Conservation (phyloP, 139 green algal genomes). For the Mesotaenium endlicherianum region DNA sequence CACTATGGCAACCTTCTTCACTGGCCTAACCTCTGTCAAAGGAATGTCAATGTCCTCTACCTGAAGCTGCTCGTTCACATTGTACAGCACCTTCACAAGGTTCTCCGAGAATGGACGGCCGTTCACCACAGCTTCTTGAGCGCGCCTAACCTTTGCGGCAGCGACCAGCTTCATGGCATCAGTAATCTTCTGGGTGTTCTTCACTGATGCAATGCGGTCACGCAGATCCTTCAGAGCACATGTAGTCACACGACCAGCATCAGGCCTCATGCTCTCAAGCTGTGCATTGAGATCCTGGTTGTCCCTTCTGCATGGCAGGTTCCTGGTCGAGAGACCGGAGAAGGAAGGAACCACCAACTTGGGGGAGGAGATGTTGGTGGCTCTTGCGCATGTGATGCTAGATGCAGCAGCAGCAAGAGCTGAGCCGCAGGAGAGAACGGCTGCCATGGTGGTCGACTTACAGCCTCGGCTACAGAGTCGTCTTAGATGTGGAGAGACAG, state of each 20-base stretch:
- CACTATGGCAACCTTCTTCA: conserved; percentile 91
- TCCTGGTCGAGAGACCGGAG: conserved; percentile 17
- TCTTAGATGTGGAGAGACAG: too few relatives aligned
- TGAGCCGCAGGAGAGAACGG: neutral
- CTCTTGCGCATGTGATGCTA: neutral
- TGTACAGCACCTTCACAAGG: conserved; percentile 98
- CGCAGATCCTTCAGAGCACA: conserved; percentile 79
- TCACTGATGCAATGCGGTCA: conserved; percentile 92
- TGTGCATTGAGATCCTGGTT: neutral
- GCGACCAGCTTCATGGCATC: conserved; percentile 71
- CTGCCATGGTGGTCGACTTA: too few relatives aligned
- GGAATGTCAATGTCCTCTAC: conserved; percentile 97
- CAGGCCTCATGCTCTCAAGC: neutral
- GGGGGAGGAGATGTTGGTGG: neutral
- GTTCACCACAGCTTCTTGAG: conserved; percentile 95
- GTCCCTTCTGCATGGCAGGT: neutral
- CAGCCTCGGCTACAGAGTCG: too few relatives aligned
- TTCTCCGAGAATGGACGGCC: conserved; percentile 97
- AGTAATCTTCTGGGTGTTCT: conserved; percentile 99
- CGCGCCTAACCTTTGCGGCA: conserved; percentile 69
- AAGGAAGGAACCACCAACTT: conserved; percentile 31
- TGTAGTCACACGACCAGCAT: conserved; percentile 3
- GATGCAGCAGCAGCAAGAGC: neutral
- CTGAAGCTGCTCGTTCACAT: conserved; percentile 92
- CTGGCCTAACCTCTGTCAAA: conserved; percentile 82